A percentile compares a stretch with the other conserved stretches of the same genome.
Conservation (phyloP, 2,329 filamentous ascomycete genomes). For the Hypoxylon sp. region DNA sequence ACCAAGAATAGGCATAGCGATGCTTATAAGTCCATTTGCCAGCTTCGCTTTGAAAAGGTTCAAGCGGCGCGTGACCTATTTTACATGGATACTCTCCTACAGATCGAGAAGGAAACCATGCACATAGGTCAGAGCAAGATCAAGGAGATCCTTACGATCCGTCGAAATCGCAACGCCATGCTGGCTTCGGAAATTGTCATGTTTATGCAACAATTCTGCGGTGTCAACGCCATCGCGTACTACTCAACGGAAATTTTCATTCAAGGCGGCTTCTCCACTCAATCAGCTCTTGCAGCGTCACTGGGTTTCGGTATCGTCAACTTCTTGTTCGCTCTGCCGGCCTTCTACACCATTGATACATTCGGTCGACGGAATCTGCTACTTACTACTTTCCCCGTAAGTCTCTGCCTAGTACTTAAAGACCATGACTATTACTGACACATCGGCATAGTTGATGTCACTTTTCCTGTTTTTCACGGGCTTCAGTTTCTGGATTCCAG, state of each 20-base stretch:
- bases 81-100: conserved; percentile 70
- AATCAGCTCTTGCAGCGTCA: conserved; percentile 70
- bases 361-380: conserved; percentile 76
- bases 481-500: conserved; percentile 63
- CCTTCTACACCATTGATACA: conserved; percentile 76
- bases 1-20: conserved; percentile 62
- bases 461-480: conserved; percentile 64
- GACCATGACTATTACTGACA: conserved; percentile 19
- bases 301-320: conserved; percentile 76
- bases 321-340: conserved; percentile 74
- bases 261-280: conserved; percentile 65
- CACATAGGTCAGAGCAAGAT: conserved; percentile 64
- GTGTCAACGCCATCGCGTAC: conserved; percentile 62
- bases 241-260: conserved; percentile 74
- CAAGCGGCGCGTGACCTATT: conserved; percentile 71
- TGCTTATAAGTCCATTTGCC: conserved; percentile 63
- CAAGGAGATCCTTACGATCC: conserved; percentile 71
- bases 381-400: conserved; percentile 71
- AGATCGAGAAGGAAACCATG: conserved; percentile 69
- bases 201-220: conserved; percentile 75
- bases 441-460: conserved; percentile 65
- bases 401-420: conserved; percentile 4
- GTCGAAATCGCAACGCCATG: conserved; percentile 73
- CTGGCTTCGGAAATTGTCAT: conserved; percentile 74
- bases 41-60: conserved; percentile 65